Conservation (phyloP, 306 rosid species). For the Vigna angularis region DNA sequence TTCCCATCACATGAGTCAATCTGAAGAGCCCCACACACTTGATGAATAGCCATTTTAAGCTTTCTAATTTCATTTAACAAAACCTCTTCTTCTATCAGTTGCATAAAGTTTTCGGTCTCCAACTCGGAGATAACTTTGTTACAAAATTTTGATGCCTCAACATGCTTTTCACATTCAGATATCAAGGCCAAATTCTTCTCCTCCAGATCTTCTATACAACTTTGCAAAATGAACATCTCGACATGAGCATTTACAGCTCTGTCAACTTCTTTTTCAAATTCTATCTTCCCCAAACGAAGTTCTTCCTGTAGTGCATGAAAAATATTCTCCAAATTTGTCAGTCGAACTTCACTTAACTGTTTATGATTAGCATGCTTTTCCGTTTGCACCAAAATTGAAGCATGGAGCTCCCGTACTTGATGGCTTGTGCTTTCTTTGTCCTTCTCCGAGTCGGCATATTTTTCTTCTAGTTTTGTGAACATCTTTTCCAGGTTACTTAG, state of each 20-base stretch:
- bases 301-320: conserved; percentile 68
- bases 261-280: conserved; percentile 82
- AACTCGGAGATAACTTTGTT: conserved; percentile 75
- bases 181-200: conserved; percentile 66
- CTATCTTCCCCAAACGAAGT: conserved; percentile 67
- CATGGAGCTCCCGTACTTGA: conserved; percentile 72
- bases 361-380: conserved; percentile 65
- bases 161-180: conserved; percentile 72
- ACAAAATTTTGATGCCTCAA: conserved; percentile 71
- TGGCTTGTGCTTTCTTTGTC: conserved; percentile 62
- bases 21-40: conserved; percentile 77
- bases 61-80: conserved; percentile 77
- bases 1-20: conserved; percentile 54
- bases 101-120: conserved; percentile 91
- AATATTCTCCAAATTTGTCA: conserved; percentile 67
- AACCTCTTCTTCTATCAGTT: conserved; percentile 83
- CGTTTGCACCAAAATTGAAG: conserved; percentile 67
- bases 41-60: conserved; percentile 62
- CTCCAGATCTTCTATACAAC: conserved; percentile 86
- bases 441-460: conserved; percentile 67
- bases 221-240: conserved; percentile 88
- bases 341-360: conserved; percentile 66
- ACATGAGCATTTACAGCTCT: conserved; percentile 83
- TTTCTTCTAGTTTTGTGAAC: conserved; percentile 71
- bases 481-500: conserved; percentile 68